A percentile compares a stretch with the other conserved stretches of the same genome.
These are phyloP conservation scores for Flammula alnicola DNA, from an alignment of 1,284 basidiomycete genomes.

Conservation along the genomic window DNA sequence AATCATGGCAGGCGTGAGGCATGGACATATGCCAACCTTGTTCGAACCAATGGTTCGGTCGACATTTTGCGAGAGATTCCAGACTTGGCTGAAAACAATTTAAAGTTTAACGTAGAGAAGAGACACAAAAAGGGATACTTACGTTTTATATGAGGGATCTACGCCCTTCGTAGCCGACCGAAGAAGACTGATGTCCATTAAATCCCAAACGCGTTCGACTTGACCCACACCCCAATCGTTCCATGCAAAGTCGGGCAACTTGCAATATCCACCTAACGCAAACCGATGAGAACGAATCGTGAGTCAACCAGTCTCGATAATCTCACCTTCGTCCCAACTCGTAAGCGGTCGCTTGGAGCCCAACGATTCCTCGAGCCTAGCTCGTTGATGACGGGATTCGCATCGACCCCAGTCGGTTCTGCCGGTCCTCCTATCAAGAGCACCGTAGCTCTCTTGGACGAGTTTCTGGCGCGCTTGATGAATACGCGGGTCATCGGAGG, in stretches of 20 bases:
- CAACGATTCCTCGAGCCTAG: constrained; percentile 82
- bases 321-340: constrained; percentile 88
- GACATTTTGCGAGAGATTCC: constrained; percentile 98
- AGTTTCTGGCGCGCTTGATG: constrained; percentile 88
- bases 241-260: constrained; percentile 91
- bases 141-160: constrained; percentile 90
- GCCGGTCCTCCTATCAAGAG: constrained; percentile 65
- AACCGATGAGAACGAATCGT: neutral
- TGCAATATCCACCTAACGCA: constrained; percentile 84
- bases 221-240: constrained; percentile 91
- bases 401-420: constrained; percentile 92
- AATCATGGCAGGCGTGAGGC: constrained; percentile 95
- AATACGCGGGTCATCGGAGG: constrained; percentile 89
- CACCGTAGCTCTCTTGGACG: constrained; percentile 65
- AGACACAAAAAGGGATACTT: constrained; percentile 31
- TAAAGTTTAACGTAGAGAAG: constrained; percentile 12
- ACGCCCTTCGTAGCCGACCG: constrained; percentile 82
- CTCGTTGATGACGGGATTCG: constrained; percentile 89
- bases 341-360: constrained; percentile 89
- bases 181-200: constrained; percentile 90
- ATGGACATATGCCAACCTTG: constrained; percentile 86
- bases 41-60: constrained; percentile 86
- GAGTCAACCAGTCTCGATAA: neutral
- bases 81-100: constrained; percentile 65
- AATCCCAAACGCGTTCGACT: constrained; percentile 93